Conservation (phyloP, 139 green algal genomes). For the Raphidocelis subcapitata region DNA sequence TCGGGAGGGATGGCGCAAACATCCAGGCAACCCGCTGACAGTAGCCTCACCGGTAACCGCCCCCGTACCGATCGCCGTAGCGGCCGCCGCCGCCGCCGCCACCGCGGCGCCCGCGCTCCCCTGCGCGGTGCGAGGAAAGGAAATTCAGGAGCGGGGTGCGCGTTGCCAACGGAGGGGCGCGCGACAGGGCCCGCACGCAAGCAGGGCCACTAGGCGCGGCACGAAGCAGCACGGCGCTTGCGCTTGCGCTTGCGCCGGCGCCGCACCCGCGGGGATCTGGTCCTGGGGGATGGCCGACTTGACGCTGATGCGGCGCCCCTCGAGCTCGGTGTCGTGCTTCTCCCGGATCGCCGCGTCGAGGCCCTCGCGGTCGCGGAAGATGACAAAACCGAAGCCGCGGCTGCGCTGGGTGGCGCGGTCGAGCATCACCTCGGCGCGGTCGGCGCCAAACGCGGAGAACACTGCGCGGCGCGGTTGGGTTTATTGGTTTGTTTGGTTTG, state of each 20-base stretch:
- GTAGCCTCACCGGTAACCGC: neutral
- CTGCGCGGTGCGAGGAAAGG: too few relatives aligned
- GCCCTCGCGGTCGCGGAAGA: conserved; percentile 3
- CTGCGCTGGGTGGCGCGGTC: conserved; percentile 29
- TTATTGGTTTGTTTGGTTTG: too few relatives aligned
- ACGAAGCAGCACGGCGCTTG: neutral
- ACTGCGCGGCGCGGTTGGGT: neutral
- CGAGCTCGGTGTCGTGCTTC: conserved; percentile 28
- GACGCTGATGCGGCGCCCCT: conserved; percentile 21
- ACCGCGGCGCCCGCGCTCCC: too few relatives aligned
- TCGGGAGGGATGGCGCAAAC: neutral
- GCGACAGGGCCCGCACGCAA: too few relatives aligned
- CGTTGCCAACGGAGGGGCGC: too few relatives aligned
- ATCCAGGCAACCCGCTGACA: neutral
- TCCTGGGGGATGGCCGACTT: conserved; percentile 29
- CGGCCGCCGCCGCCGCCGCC: neutral
- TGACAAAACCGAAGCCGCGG: conserved; percentile 36
- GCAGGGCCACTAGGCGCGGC: neutral
- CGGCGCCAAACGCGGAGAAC: conserved; percentile 22
- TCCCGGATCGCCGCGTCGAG: conserved; percentile 22
- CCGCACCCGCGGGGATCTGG: conserved; percentile 17
- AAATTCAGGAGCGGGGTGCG: too few relatives aligned
- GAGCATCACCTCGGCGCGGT: conserved; percentile 32
- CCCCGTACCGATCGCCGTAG: neutral
- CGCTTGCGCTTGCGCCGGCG: neutral